These are phyloP conservation scores for Cornus florida DNA, from an alignment of 148 eudicot species.

Conservation along the genomic window DNA sequence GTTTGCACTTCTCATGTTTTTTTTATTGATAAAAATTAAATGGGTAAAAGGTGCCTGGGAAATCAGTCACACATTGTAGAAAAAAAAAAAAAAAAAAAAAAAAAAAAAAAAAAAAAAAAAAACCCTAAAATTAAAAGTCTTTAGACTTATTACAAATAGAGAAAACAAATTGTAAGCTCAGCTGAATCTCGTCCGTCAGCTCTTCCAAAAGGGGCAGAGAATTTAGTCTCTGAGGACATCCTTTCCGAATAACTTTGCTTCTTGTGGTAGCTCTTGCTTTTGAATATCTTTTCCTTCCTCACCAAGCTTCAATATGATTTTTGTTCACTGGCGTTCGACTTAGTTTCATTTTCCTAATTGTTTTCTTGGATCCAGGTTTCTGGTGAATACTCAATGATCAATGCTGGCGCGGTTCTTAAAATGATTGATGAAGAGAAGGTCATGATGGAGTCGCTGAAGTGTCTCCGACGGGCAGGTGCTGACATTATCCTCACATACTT, in stretches of 20 bases:
- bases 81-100: no score
- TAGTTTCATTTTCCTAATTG: background rate
- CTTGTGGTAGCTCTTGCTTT: background rate
- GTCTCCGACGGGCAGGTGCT: constrained; percentile 94
- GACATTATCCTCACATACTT: constrained; percentile 90
- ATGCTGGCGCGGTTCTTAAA: constrained; percentile 86
- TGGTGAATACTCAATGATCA: constrained; percentile 98
- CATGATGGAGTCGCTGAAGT: constrained; percentile 95
- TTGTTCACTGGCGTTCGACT: background rate
- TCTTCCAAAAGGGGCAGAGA: no score
- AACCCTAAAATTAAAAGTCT: background rate
- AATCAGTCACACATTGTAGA: no score
- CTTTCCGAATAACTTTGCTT: background rate
- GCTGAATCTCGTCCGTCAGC: background rate
- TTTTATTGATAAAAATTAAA: no score
- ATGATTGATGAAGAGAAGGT: constrained; percentile 97
- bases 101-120: no score
- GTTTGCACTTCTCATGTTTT: no score
- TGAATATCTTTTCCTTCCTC: background rate
- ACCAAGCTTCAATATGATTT: background rate
- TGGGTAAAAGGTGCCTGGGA: no score
- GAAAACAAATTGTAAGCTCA: background rate
- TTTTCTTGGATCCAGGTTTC: constrained; percentile 56
- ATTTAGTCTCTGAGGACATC: background rate
- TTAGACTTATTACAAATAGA: background rate